Conservation (phyloP, 164 flowering plant species). For the Stephania yunnanensis region DNA sequence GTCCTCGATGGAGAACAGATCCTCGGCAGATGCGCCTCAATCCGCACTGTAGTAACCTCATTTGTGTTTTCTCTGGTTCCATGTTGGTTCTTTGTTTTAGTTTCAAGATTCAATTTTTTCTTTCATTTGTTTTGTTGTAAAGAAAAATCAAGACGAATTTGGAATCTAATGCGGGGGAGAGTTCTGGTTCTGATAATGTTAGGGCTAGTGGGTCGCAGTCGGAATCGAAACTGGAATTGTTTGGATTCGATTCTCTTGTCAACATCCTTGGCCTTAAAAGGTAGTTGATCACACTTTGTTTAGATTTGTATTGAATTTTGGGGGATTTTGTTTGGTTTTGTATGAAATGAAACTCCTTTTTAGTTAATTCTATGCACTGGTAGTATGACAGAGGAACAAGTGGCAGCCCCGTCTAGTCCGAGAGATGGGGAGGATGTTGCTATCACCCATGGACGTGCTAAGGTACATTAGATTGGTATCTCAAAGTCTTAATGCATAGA, state of each 20-base stretch:
- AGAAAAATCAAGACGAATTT: slow-evolving; percentile 44
- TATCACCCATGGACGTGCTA: slow-evolving; percentile 55
- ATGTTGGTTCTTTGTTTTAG: not conserved
- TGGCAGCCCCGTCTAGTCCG: slow-evolving; percentile 77
- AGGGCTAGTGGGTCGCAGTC: slow-evolving; percentile 39
- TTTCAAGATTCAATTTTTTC: not conserved
- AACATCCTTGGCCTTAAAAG: slow-evolving; percentile 91
- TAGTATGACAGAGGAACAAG: slow-evolving; percentile 94
- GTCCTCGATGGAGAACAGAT: slow-evolving; percentile 43
- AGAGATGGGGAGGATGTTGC: slow-evolving; percentile 82
- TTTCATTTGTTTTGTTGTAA: slow-evolving; percentile 13
- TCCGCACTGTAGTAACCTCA: slow-evolving; percentile 27
- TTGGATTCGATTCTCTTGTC: slow-evolving; percentile 98
- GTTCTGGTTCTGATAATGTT: slow-evolving; percentile 29
- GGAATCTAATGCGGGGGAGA: slow-evolving; percentile 31
- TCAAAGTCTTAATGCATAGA: not conserved
- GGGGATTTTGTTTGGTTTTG: not conserved
- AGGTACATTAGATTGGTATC: slow-evolving; percentile 39
- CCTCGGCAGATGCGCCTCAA: slow-evolving; percentile 18
- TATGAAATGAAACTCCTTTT: not conserved
- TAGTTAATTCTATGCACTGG: slow-evolving; percentile 15
- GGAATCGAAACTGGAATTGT: slow-evolving; percentile 84
- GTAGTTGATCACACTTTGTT: slow-evolving; percentile 25
- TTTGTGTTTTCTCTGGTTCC: not conserved
- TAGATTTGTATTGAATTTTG: not conserved